Base-by-base conservation (phyloP, 192 early-diverging fungal genomes). In the Coemansia furcata region DNA sequence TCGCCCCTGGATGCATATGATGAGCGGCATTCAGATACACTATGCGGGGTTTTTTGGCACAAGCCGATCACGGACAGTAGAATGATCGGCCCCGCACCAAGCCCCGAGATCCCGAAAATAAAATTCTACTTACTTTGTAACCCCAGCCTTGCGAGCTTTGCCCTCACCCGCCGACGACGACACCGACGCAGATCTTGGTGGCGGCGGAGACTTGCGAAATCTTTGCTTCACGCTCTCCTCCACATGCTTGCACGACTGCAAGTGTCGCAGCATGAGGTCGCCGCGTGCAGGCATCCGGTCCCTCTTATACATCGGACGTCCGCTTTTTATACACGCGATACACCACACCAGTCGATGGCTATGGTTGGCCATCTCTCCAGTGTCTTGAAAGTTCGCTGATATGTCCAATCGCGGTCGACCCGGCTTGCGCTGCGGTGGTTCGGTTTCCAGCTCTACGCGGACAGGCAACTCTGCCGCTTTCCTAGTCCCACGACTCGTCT, bases 301-400 rank as follows among this genome's bases (percentile, higher is more conserved):
- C 32, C 68, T 69, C 60, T 66, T 73, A 68, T 61, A 82, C 70
- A 82, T 68, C 19, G 65, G 65, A 10, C 80, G 66, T 26, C 68
- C 71, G 68, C 80, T 82, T 49, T 82, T 82, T 65, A 82, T 82
- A 63, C 81, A 83, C 32, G 67, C 81, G 26, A 78, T 78, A 43
- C 81, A 83, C 77, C 77, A 78, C 29, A 83, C 81, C 44, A 83
- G 68, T 26, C 81, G 81, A 46, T 83, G 81, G 69, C 81, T 83
- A 59, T 83, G 72, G 77, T 83, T 83, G 23, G 81, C 81, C 81
- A 83, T 83, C 52, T 83, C 81, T 55, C 81, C 81, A 2, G 81
- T 83, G 75, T 83, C 81, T 39, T 83, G 81, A 49, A 78, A 83
- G 55, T 78, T 69, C n/a, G 76, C 72, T 37, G 81, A 83, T 14